These are phyloP conservation scores for Mycena haematopus DNA, from an alignment of 768 basidiomycete genomes.

Conservation along the genomic window DNA sequence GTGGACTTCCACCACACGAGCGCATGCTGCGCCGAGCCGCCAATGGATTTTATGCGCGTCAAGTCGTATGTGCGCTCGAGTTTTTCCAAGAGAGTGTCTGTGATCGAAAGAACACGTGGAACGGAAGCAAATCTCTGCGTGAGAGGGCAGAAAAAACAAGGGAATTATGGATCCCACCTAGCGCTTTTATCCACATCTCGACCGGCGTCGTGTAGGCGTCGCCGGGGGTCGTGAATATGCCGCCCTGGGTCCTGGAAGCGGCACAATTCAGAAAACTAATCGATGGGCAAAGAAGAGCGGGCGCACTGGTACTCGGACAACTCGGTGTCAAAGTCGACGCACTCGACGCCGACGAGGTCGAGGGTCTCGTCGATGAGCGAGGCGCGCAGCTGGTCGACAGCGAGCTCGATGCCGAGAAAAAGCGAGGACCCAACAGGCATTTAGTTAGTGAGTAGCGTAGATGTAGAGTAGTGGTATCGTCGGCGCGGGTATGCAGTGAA, in stretches of 20 bases:
- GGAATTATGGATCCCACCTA: conserved; percentile 61
- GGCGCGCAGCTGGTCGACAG: conserved; percentile 83
- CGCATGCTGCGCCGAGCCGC: conserved; percentile 83
- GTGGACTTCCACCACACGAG: conserved; percentile 90
- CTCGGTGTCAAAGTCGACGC: conserved; percentile 84
- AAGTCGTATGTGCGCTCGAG: conserved; percentile 73
- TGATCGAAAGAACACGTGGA: conserved; percentile 30
- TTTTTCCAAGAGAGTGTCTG: conserved; percentile 80
- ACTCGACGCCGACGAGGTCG: conserved; percentile 82
- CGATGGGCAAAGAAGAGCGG: conserved; percentile 25
- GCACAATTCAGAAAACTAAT: conserved; percentile 11
- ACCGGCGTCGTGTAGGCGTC: conserved; percentile 89
- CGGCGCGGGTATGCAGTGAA: conserved; percentile 22
- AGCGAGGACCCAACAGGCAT: conserved; percentile 45
- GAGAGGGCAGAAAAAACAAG: conserved; percentile 33
- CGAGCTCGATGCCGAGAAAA: conserved; percentile 87
- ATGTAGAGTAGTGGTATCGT: conserved; percentile 29
- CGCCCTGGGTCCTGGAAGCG: conserved; percentile 81
- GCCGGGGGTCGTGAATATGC: conserved; percentile 85
- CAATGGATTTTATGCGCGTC: conserved; percentile 73
- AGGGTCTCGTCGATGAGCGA: conserved; percentile 84
- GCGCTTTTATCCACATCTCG: conserved; percentile 89
- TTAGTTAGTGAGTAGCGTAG: conserved; percentile 18
- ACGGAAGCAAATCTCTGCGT: conserved; percentile 56
- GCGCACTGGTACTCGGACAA: conserved; percentile 81